Evolutionary conservation across 306 rosid species (phyloP), one percentile per base, ranked within the genome.

Genomic region (Oemleria cerasiformis): DNA sequence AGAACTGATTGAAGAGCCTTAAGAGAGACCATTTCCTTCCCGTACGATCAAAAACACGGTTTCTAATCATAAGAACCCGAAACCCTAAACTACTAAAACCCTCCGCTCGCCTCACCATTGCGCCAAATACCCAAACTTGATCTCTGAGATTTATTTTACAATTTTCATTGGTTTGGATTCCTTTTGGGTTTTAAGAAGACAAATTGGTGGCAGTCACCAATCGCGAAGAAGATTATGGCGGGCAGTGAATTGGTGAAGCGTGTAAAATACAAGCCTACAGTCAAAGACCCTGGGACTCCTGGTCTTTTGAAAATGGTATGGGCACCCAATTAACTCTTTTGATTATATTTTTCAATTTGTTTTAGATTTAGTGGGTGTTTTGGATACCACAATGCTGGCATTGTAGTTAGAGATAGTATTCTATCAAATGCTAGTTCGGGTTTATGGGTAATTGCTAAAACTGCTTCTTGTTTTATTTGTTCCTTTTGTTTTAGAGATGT

Each of bases 231-330:
- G 41, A 92, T 30, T 30, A 30, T 91, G 98, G 85, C 92, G 51
- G 71, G 78, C 1, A 72, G 81, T 49, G 85, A 86, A 76, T 88
- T 87, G 15, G 82, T 83, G 25, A 88, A 88, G 83, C 87, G 94
- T 71, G 97, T 89, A 57, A 91, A 84, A 65, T 93, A 88, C 86
- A 93, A 93, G 88, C 34, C 79, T 61, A 75, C 87, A 4, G 74
- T 86, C 55, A 93, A 84, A 78, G 96, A 88, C 79, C 87, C 97
- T 61, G 97, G 98, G 19, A 89, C 86, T 42, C 84, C 94, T 4
- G 98, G 98, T 7, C 84, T 93, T 30, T 73, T 93, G 77, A 86
- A 81, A 65, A 84, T 93, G 98, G 98, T 92, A 30, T 30, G 36
- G 36, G 36, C 36, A 19, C 56, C 56, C 23, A 0, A 51, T 30